Conservation (phyloP, 441 rosid species). For the Populus hybrid region DNA sequence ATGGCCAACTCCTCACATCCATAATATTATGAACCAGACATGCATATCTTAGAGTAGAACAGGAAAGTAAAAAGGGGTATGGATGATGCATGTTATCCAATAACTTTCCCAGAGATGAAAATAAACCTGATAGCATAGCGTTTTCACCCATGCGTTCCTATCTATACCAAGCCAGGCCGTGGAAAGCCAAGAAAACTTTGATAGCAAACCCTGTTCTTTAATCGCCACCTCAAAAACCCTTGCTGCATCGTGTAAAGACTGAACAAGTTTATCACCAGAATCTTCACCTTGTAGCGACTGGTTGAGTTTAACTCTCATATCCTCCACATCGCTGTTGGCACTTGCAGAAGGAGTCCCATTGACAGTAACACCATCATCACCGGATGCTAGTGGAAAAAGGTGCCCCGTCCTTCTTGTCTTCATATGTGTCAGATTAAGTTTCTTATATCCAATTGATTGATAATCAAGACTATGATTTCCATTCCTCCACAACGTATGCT, state of each 20-base stretch:
- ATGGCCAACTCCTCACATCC: background rate
- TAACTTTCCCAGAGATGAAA: constrained; percentile 6
- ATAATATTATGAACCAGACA: background rate
- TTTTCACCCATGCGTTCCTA: constrained; percentile 84
- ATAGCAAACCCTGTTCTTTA: constrained; percentile 52
- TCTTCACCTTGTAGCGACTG: constrained; percentile 70
- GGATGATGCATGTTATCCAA: constrained; percentile 1
- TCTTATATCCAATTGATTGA: constrained; percentile 28
- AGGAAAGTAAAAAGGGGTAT: background rate
- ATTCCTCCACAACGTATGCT: constrained; percentile 32
- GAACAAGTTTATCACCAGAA: constrained; percentile 73
- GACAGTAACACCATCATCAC: constrained; percentile 77
- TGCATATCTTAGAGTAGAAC: background rate
- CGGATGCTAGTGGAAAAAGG: constrained; percentile 48
- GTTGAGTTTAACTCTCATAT: constrained; percentile 61
- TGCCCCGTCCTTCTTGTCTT: constrained; percentile 38
- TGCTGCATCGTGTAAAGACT: constrained; percentile 84
- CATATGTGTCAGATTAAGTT: constrained; percentile 19
- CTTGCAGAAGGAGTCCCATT: constrained; percentile 58
- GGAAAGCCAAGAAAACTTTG: constrained; percentile 81
- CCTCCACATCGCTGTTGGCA: constrained; percentile 56
- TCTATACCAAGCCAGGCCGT: constrained; percentile 88
- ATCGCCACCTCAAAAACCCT: constrained; percentile 84
- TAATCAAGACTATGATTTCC: constrained; percentile 23
- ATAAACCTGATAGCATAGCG: constrained; percentile 90